Evolutionary conservation across 2,329 filamentous ascomycete species (phyloP), one percentile per base, ranked within the genome.

Genomic region (Scedosporium aurantiacum): DNA sequence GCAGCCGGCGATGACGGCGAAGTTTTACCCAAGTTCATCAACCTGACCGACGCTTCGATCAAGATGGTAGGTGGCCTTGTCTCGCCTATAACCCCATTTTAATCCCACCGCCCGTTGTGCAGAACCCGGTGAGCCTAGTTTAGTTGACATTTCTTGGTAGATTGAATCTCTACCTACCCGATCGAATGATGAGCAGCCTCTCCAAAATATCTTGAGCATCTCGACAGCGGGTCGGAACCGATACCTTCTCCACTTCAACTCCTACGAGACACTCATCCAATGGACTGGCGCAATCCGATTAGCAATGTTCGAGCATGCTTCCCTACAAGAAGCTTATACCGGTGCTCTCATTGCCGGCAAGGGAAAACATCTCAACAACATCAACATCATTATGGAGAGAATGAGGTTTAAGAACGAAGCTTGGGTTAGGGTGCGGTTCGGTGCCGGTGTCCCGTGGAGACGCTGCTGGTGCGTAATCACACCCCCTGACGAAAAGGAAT

Each of bases 241-340:
- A 66, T 97, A 97, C 71, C 80, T 99, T 1, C 81, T 99, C 43
- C 94, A 97, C 73, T 99, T 99, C 76, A 96, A 95, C 73, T 96
- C 93, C 0, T 85, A 93, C 66, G 89, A 96, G 70, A 96, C 93
- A 0, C 79, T 99, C 61, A 88, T 92, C 2, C 92, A 97, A 74
- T 99, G 94, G 94, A 96, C 94, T 1, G 89, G 94, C 16, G 91
- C 89, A 54, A 97, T 99, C 66, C 86, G 94, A 56, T 83, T 99
- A 23, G 84, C 93, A 68, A 96, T 97, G 83, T 97, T 87, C 72
- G 94, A 99, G 76, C 89, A 97, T 70, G 86, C 91, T 1, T 91
- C 90, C 0, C 78, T 99, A 40, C 93, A 97, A 71, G 94, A 99
- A 75, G 91, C 94, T 1, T 99, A 99, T 71, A 99, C 94, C 0